Base-by-base conservation (phyloP, 1,139 yeast species). In the Arxiozyma slooffiae region DNA sequence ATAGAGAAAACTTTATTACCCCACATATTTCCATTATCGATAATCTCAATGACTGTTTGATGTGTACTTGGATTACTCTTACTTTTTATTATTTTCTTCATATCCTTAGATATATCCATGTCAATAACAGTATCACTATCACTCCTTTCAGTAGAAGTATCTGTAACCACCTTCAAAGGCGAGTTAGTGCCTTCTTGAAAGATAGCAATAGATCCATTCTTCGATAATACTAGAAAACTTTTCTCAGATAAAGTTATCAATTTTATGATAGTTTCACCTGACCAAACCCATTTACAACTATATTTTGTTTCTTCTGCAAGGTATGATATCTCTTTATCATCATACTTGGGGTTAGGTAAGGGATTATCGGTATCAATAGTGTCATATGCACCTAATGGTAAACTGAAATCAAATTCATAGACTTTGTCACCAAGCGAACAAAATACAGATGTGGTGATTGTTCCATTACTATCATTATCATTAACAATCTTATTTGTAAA, bases 201-300 rank as follows among this genome's bases (percentile, higher is more conserved):
- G 66, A 67, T 62, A 20, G 60, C 67, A 21, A 65, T 40, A 11
- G 65, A 58, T 18, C 68, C 69, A 46, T 48, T 56, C 1, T 51
- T 47, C 2, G 64, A 53, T 55, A 64, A 52, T 7, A 59, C 66
- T 24, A 64, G 46, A 22, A 57, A 51, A 17, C 53, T 52, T 7
- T 53, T 48, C 16, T 47, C 48, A n/a, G 56, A 55, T 30, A 58
- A 45, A 16, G 48, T 47, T 14, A 52, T 45, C 50, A 64, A 37
- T 47, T 61, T 62, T 8, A 50, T 53, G 38, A 64, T 56, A 17
- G 52, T 58, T 45, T 63, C 64, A 40, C 60, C 61, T 18, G 55
- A 57, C 43, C 58, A 61, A 7, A 54, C 44, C 67, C 67, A 65
- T 43, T 54, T 57, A 6, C 62, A 57, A 34, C 54, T 54, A 37